phyloP scores from a whole-genome alignment of 2,329 filamentous ascomycete genomes.

The Fusarium luffae region DNA sequence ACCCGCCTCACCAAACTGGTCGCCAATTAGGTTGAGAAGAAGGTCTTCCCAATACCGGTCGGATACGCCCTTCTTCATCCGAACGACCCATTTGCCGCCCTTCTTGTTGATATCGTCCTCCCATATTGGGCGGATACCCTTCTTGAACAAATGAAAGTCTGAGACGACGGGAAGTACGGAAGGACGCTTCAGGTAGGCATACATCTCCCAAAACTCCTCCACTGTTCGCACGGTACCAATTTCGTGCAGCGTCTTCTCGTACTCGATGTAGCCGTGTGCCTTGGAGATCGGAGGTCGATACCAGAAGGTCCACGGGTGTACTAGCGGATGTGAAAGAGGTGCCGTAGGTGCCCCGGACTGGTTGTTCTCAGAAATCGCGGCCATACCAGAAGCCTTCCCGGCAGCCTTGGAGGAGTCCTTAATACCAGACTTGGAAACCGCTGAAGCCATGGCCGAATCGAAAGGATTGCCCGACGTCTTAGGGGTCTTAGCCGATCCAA shows the following conservation, averaged over 20 bases:
- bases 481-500: slow-evolving; percentile 83
- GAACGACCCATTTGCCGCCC: slow-evolving; percentile 97
- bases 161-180: slow-evolving; percentile 90
- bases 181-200: slow-evolving; percentile 88
- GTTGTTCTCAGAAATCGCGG: slow-evolving; percentile 59
- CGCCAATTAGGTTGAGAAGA: slow-evolving; percentile 87
- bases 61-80: slow-evolving; percentile 95
- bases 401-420: slow-evolving; percentile 50
- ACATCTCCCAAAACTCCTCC: slow-evolving; percentile 92
- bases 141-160: slow-evolving; percentile 98
- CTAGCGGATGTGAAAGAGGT: slow-evolving; percentile 67
- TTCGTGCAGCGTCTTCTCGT: slow-evolving; percentile 94
- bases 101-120: slow-evolving; percentile 97
- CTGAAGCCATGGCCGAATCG: slow-evolving; percentile 73
- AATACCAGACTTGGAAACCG: slow-evolving; percentile 47
- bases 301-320: slow-evolving; percentile 95
- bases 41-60: slow-evolving; percentile 98
- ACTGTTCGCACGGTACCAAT: slow-evolving; percentile 84
- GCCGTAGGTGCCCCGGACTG: slow-evolving; percentile 52
- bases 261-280: slow-evolving; percentile 86
- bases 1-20: slow-evolving; percentile 91
- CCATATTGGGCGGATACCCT: slow-evolving; percentile 96
- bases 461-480: slow-evolving; percentile 86
- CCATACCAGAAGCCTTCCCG: slow-evolving; percentile 52
- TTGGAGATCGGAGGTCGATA: slow-evolving; percentile 97